phyloP scores from a whole-genome alignment of 78 protist genomes.

The Cavenderia fasciculata region DNA sequence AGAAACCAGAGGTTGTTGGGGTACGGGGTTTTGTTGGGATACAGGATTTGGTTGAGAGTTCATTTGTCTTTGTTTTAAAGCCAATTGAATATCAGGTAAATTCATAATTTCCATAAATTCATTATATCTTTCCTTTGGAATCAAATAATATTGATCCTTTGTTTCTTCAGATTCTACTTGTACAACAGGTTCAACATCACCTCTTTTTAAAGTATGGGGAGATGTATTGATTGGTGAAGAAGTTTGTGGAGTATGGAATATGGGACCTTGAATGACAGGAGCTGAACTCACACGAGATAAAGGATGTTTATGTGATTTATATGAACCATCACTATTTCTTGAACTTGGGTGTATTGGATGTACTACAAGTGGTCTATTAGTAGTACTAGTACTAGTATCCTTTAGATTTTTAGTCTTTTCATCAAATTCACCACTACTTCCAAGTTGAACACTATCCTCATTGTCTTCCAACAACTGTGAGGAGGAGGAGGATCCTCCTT shows the following conservation, averaged over 20 bases:
- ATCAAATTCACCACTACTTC: conserved; percentile 37
- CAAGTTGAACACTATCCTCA: conserved; percentile 50
- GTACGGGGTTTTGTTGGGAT: too few relatives aligned
- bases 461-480: conserved; percentile 2
- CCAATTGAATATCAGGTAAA: too few relatives aligned
- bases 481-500: background rate
- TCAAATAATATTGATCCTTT: too few relatives aligned
- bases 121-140: too few relatives aligned
- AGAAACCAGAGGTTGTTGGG: too few relatives aligned
- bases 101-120: too few relatives aligned
- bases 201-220: background rate
- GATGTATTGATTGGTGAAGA: background rate
- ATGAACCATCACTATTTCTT: background rate
- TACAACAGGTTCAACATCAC: background rate
- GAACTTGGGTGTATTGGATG: too few relatives aligned
- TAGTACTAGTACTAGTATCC: background rate
- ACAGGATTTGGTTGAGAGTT: too few relatives aligned
- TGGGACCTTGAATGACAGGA: conserved; percentile 7
- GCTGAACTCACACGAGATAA: conserved; percentile 38
- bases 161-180: background rate
- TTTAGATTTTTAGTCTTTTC: background rate
- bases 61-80: too few relatives aligned
- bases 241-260: background rate
- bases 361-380: background rate
- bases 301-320: conserved; percentile 47